phyloP scores from a whole-genome alignment of 1,284 basidiomycete species.

The Fomes fomentarius region DNA sequence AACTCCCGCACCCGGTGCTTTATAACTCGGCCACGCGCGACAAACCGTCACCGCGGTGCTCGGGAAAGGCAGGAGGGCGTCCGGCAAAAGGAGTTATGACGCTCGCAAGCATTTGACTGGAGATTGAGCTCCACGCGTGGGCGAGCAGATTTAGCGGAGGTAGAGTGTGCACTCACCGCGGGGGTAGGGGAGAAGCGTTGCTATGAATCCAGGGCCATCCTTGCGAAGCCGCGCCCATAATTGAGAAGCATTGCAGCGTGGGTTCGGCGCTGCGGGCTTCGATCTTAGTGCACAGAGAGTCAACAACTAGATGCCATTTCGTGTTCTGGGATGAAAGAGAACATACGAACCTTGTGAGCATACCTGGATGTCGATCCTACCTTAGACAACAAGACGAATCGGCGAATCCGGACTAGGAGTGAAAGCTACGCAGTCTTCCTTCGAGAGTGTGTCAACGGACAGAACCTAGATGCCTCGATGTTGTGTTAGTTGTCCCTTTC shows the following conservation, averaged over 20 bases:
- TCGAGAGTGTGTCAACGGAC: neutral
- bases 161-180: conserved; percentile 13
- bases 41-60: conserved; percentile 13
- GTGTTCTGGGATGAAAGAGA: neutral
- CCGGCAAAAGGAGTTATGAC: neutral
- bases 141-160: conserved; percentile 3
- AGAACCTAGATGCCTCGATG: conserved; percentile 3
- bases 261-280: neutral
- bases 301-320: neutral
- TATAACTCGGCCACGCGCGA: conserved; percentile 12
- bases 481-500: neutral
- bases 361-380: neutral
- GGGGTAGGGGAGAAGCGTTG: conserved; percentile 4
- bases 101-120: conserved; percentile 14
- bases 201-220: neutral
- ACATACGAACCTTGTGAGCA: neutral
- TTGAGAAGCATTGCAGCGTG: conserved; percentile 6
- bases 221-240: neutral
- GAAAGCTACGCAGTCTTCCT: neutral
- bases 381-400: no score
- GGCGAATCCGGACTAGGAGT: neutral
- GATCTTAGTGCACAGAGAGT: neutral
- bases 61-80: conserved; percentile 6
- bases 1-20: neutral
- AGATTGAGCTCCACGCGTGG: conserved; percentile 2